Percentiles rank a stretch among this genome's conserved stretches.
These are phyloP conservation scores for Sporothrix inflata DNA, from an alignment of 2,329 filamentous ascomycete genomes.

Conservation along the genomic window DNA sequence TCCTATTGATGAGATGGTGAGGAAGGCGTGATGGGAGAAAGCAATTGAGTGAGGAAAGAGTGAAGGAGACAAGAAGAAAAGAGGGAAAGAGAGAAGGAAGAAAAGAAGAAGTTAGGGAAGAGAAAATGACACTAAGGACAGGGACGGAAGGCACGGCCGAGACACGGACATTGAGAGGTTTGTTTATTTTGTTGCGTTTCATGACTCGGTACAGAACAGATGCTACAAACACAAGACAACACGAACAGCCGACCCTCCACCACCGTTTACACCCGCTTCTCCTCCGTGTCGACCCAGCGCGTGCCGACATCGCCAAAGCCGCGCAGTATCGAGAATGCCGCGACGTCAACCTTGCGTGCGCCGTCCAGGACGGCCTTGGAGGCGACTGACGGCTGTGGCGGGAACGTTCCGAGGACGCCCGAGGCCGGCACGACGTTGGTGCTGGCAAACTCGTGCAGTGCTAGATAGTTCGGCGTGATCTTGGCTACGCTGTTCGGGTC, in stretches of 20 bases:
- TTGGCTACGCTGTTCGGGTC: neutral
- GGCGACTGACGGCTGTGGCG: neutral
- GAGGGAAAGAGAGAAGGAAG: neutral
- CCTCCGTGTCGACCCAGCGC: constrained; percentile 26
- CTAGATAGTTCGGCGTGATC: constrained; percentile 22
- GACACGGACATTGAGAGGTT: neutral
- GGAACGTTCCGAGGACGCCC: neutral
- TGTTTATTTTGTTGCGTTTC: neutral
- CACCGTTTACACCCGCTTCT: constrained; percentile 8
- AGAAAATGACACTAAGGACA: neutral
- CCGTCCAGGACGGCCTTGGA: constrained; percentile 2
- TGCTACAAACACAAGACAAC: neutral
- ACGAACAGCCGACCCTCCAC: neutral
- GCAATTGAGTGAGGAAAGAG: neutral
- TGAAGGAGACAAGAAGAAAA: neutral
- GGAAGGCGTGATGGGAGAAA: neutral
- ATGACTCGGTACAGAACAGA: neutral
- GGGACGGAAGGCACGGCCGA: constrained; percentile 13
- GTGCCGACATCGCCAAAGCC: constrained; percentile 20
- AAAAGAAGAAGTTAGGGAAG: neutral
- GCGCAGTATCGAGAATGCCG: constrained; percentile 20
- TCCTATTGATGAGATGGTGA: neutral
- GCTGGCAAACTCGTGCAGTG: constrained; percentile 26
- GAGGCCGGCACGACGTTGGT: neutral
- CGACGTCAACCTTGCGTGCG: constrained; percentile 22